Percentiles rank a stretch among this genome's conserved stretches.
Evolutionary conservation across 805 yeast species (phyloP).

Genomic region (Cyberlindnera misumaiensis): DNA sequence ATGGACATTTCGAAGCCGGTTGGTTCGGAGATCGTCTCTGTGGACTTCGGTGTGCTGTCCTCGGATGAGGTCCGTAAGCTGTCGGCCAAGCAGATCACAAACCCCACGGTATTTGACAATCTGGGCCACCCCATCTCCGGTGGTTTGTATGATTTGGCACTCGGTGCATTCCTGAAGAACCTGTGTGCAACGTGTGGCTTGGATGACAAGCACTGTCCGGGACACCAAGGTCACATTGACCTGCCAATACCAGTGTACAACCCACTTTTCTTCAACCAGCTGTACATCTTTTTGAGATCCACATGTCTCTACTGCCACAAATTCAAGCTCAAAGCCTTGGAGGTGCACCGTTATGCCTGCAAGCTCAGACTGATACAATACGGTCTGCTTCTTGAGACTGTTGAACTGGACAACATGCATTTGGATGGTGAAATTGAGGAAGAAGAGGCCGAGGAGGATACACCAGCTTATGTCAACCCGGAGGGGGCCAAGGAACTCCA

Average conservation of each 20-base stretch:
- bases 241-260: conserved; percentile 93
- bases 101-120: conserved; percentile 93
- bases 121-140: conserved; percentile 92
- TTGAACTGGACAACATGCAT: conserved; percentile 60
- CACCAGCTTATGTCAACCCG: conserved; percentile 24
- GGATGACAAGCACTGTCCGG: conserved; percentile 92
- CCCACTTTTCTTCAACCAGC: conserved; percentile 88
- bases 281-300: conserved; percentile 77
- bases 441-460: conserved; percentile 40
- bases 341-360: conserved; percentile 71
- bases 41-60: conserved; percentile 83
- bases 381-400: conserved; percentile 77
- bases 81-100: conserved; percentile 92
- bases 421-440: conserved; percentile 35
- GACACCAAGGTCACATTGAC: conserved; percentile 97
- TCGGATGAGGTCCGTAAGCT: conserved; percentile 77
- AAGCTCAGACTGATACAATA: conserved; percentile 78
- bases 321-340: conserved; percentile 63
- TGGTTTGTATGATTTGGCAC: conserved; percentile 90
- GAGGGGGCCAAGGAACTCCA: conserved; percentile 40
- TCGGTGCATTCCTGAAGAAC: conserved; percentile 89
- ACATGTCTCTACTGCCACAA: conserved; percentile 88
- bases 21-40: conserved; percentile 88
- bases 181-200: conserved; percentile 91
- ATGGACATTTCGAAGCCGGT: conserved; percentile 98